Evolutionary conservation across 192 early-diverging fungal species (phyloP), one percentile per base, ranked within the genome.

Genomic region (Umbelopsis sp.): DNA sequence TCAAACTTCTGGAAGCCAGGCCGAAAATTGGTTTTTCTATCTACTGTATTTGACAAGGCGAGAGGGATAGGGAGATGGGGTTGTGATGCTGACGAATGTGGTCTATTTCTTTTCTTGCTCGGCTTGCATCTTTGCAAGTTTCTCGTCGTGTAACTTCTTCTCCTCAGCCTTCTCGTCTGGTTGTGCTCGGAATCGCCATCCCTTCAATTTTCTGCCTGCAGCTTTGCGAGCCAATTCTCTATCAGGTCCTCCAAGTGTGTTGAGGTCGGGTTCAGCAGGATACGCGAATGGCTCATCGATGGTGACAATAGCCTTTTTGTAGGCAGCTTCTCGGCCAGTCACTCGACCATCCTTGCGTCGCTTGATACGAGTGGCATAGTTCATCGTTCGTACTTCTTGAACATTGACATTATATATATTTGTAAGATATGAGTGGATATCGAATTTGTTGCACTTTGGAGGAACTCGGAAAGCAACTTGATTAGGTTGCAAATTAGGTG

Each of bases 381-480:
- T 95, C 83, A 93, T 88, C 9, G 95, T 98, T 66, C 95, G 91
- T 16, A 98, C 92, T 74, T 95, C 93, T 22, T 88, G 87, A 9
- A 98, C 85, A 43, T 83, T 85, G 31, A 96, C 84, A 56, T 89
- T 84, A 80, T 98, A 98, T 32, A 97, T 89, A 68, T 92, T 87
- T 59, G 87, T 79, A 26, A 98, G 88, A 72, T 95, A 94, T 65
- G 91, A 89, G 47, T 87, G 85, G 76, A 98, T 94, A 77, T 98
- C 97, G 45, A 98, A 86, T 83, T 98, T 98, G 91, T 97, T 98
- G 72, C 92, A 81, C 31, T 88, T 84, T 29, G 91, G 91, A 31
- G 97, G 97, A 4, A 95, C 90, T 25, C 91, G 88, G 88, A 98
- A 98, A 29, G 94, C 95, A 25, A 91, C 92, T 75, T 95, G 94